Evolutionary conservation across 768 basidiomycete species (phyloP), one percentile per base, ranked within the genome.

Genomic region (Suillus clintonianus): DNA sequence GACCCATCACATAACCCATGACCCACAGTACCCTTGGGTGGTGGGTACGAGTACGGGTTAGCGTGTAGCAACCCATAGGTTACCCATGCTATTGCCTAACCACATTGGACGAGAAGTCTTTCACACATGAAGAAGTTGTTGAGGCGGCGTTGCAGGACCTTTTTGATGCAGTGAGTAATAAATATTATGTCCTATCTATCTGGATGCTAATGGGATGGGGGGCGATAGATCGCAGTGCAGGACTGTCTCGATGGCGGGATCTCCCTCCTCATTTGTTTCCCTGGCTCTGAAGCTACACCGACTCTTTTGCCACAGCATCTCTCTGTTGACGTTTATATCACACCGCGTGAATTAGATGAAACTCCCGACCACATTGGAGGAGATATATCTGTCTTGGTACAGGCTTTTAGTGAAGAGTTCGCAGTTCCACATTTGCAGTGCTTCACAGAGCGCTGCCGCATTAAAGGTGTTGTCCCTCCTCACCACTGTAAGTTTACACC

Each of bases 161-260:
- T 14, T 65, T 65, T 59, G 65, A 65, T 59, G 61, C 50, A 10
- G 61, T 65, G 27, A 3, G 60, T 53, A 41, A 3, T n/a, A 34
- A 36, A 3, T 14, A 17, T 30, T 19, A 10, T 22, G 10, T 45
- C n/a, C 43, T 27, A 50, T 48, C 47, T 24, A 24, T 5, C 22
- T 48, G 9, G 11, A 22, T 55, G 24, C 15, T 39, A 17, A 48
- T 57, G 4, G n/a, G 17, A 60, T 27, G 36, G 15, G 41, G 34
- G 32, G 50, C 34, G 55, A 27, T 42, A 65, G 64, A 32, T 55
- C 22, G n/a, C 48, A 8, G 62, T 62, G 60, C 62, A 66, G 42
- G 66, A 67, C 30, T 43, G 15, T 42, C 57, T 67, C 3, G 63
- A 67, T 41, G 63, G 63, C 1, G 63, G 63, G 2, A 64, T 67